A percentile compares a stretch with the other conserved stretches of the same genome.
phyloP scores from a whole-genome alignment of 495 filamentous ascomycete species.

The Neurospora sublineolata region DNA sequence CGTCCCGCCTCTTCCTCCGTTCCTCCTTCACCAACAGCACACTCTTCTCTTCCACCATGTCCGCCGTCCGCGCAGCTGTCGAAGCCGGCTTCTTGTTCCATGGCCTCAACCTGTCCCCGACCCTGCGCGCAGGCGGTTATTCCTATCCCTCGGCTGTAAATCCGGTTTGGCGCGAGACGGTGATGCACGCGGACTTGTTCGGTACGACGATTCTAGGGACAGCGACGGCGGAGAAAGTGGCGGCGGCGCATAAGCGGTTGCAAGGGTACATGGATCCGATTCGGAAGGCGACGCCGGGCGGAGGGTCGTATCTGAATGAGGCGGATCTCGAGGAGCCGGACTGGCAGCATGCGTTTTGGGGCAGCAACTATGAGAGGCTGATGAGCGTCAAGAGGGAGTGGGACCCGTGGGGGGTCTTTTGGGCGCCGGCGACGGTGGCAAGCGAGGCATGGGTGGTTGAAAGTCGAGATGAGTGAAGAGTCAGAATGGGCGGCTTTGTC shows the following conservation, averaged over 20 bases:
- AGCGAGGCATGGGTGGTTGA: slow-evolving; percentile 38
- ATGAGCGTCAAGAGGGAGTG: slow-evolving; percentile 37
- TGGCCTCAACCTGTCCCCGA: slow-evolving; percentile 34
- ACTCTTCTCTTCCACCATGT: slow-evolving; percentile 30
- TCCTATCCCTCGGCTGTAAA: slow-evolving; percentile 29
- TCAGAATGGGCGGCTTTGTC: slow-evolving; percentile 26
- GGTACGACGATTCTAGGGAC: slow-evolving; percentile 11
- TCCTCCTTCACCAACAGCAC: slow-evolving; percentile 20
- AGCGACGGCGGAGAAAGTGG: slow-evolving; percentile 12
- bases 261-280: slow-evolving; percentile 19
- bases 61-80: slow-evolving; percentile 27
- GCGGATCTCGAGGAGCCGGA: slow-evolving; percentile 44
- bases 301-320: slow-evolving; percentile 37
- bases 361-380: slow-evolving; percentile 36
- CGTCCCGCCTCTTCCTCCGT: slow-evolving; percentile 40
- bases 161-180: slow-evolving; percentile 42
- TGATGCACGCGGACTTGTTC: slow-evolving; percentile 43
- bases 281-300: slow-evolving; percentile 19
- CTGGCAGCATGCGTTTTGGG: slow-evolving; percentile 49
- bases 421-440: slow-evolving; percentile 39
- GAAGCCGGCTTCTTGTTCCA: slow-evolving; percentile 30
- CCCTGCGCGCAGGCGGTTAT: slow-evolving; percentile 19
- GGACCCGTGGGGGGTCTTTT: slow-evolving; percentile 44
- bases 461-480: slow-evolving; percentile 14
- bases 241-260: slow-evolving; percentile 12